Percentiles rank a stretch among this genome's conserved stretches.
Evolutionary conservation across 371 early-diverging fungal species (phyloP).

Genomic region (Mucor racemosus): DNA sequence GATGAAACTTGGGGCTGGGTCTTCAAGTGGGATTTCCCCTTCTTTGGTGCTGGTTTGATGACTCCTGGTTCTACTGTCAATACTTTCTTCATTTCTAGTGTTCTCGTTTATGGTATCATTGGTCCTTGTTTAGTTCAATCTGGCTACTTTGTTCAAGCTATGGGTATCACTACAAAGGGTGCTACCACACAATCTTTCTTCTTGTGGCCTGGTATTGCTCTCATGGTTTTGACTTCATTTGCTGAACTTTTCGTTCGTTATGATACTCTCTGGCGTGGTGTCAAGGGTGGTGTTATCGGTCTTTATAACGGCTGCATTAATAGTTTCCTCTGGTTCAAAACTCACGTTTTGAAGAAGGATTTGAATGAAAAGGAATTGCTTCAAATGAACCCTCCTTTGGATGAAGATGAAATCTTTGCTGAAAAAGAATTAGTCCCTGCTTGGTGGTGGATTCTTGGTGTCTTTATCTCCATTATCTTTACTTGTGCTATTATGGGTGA

Average conservation of each 20-base stretch:
- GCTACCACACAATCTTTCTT: constrained; percentile 60
- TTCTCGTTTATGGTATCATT: constrained; percentile 62
- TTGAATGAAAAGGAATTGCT: constrained; percentile 8
- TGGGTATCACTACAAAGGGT: constrained; percentile 42
- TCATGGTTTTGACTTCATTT: constrained; percentile 72
- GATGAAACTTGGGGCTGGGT: constrained; percentile 65
- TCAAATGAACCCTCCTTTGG: constrained; percentile 4
- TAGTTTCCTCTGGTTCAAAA: constrained; percentile 1
- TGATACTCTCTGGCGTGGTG: constrained; percentile 60
- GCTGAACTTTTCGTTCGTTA: constrained; percentile 65
- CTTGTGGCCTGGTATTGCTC: constrained; percentile 78
- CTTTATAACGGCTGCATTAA: constrained; percentile 9
- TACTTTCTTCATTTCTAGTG: constrained; percentile 60
- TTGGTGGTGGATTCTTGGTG: constrained; percentile 65
- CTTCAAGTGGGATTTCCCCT: constrained; percentile 61
- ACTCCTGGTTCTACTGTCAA: constrained; percentile 61
- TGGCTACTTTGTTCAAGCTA: constrained; percentile 40
- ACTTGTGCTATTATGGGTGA: constrained; percentile 65
- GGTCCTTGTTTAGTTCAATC: constrained; percentile 48
- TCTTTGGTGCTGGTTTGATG: constrained; percentile 77
- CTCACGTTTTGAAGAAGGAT: constrained; percentile 13
- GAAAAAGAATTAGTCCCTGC: constrained; percentile 61
- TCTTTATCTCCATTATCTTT: constrained; percentile 59
- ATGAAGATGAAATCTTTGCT: constrained; percentile 38
- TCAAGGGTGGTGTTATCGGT: constrained; percentile 48